Percentiles rank a stretch among this genome's conserved stretches.
phyloP scores from a whole-genome alignment of 495 filamentous ascomycete species.

The Neurospora cerealis region DNA sequence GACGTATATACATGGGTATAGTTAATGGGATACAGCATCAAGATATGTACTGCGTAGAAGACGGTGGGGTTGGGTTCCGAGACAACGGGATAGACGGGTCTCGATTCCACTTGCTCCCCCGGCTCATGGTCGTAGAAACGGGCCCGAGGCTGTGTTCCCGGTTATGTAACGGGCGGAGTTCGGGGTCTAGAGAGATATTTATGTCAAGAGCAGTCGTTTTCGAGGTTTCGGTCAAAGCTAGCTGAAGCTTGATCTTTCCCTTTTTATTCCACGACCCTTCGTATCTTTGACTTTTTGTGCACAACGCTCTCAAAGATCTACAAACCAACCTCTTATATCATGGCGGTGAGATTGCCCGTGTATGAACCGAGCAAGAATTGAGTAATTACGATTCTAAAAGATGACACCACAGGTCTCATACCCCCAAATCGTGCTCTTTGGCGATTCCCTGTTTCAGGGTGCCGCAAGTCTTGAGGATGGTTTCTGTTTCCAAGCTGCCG shows the following conservation, averaged over 20 bases:
- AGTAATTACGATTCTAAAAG: background rate
- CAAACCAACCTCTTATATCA: background rate
- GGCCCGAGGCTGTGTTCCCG: background rate
- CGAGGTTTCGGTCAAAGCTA: background rate
- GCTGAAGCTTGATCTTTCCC: background rate
- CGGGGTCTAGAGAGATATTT: background rate
- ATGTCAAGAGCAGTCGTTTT: background rate
- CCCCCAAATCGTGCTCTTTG: slow-evolving; percentile 67
- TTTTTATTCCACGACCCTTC: background rate
- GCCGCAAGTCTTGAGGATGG: slow-evolving; percentile 47
- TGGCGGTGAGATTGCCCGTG: background rate
- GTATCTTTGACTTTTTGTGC: background rate
- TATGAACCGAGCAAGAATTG: background rate
- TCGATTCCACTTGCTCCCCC: background rate
- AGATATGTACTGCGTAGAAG: background rate
- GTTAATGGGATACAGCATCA: background rate
- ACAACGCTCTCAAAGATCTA: background rate
- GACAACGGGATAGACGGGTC: background rate
- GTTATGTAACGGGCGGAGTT: background rate
- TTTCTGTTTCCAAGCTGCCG: slow-evolving; percentile 60
- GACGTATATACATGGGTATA: background rate
- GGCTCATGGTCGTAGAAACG: background rate
- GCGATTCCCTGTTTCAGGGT: slow-evolving; percentile 68
- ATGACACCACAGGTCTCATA: slow-evolving; percentile 24
- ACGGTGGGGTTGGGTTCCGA: background rate